phyloP scores from a whole-genome alignment of 257 asterid genomes.

The Petunia axillaris region DNA sequence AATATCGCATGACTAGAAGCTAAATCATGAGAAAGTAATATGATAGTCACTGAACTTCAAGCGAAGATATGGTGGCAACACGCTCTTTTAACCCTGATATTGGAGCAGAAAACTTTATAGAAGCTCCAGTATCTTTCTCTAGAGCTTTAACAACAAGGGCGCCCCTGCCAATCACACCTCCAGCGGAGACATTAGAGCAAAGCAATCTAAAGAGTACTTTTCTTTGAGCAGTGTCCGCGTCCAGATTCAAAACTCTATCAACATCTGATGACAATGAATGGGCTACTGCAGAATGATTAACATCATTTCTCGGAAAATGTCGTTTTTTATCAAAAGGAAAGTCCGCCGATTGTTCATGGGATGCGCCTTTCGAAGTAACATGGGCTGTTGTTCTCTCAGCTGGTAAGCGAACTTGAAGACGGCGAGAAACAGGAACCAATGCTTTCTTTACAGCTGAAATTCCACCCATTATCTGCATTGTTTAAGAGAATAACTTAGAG shows the following conservation, averaged over 20 bases:
- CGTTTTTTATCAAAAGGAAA: conserved; percentile 26
- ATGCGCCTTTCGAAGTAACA: conserved; percentile 28
- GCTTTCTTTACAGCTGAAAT: conserved; percentile 56
- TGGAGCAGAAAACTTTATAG: conserved; percentile 51
- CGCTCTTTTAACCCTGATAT: conserved; percentile 55
- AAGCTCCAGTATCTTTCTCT: conserved; percentile 65
- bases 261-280: conserved; percentile 43
- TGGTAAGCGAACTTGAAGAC: conserved; percentile 47
- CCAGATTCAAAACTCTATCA: conserved; percentile 41
- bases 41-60: conserved; percentile 46
- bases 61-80: conserved; percentile 52
- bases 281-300: conserved; percentile 38
- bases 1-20: conserved; percentile 27
- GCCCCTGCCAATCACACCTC: conserved; percentile 61
- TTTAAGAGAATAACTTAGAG: conserved; percentile 25
- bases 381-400: conserved; percentile 37
- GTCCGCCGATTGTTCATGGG: conserved; percentile 29
- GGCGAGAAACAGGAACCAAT: conserved; percentile 48
- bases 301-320: conserved; percentile 28
- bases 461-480: conserved; percentile 59
- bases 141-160: conserved; percentile 47
- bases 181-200: conserved; percentile 52
- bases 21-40: conserved; percentile 8
- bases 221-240: conserved; percentile 38
- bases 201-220: conserved; percentile 55